Evolutionary conservation across 495 filamentous ascomycete genomes (phyloP).

Genomic region (Podospora appendiculata): DNA sequence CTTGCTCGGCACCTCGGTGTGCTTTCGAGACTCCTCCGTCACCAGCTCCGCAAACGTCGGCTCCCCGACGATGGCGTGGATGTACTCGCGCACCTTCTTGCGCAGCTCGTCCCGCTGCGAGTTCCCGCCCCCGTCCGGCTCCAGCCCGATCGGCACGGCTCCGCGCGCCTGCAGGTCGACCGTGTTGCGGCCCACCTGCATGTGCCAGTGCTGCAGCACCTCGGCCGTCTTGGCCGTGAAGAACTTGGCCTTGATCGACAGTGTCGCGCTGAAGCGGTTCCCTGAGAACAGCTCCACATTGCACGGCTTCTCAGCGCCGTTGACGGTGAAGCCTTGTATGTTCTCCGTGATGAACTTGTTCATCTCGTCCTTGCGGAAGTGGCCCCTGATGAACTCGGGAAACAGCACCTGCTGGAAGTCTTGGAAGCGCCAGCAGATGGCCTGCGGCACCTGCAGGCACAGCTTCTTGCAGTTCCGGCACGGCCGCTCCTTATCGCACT

Average conservation of each 20-base stretch:
- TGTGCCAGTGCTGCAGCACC: conserved; percentile 38
- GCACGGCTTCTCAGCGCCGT: conserved; percentile 26
- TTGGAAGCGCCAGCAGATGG: conserved; percentile 38
- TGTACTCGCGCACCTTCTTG: conserved; percentile 30
- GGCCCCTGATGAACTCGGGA: conserved; percentile 38
- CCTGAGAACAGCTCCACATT: conserved; percentile 36
- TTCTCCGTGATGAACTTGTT: conserved; percentile 33
- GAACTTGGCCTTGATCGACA: conserved; percentile 36
- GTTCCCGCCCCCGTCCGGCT: conserved; percentile 9
- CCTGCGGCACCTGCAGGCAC: conserved; percentile 33
- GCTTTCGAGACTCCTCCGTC: conserved; percentile 27
- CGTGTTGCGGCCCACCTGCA: conserved; percentile 20
- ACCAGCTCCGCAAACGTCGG: conserved; percentile 34
- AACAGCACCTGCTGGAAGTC: conserved; percentile 39
- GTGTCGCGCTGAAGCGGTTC: conserved; percentile 24
- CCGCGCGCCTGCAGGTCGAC: conserved; percentile 26
- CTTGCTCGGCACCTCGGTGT: conserved; percentile 32
- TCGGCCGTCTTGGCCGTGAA: conserved; percentile 37
- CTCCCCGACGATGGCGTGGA: conserved; percentile 34
- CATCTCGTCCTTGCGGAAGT: conserved; percentile 38
- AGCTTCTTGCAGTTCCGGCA: conserved; percentile 42
- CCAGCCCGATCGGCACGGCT: conserved; percentile 39
- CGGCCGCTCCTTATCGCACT: conserved; percentile 36
- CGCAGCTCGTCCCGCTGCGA: conserved; percentile 27
- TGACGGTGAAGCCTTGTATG: conserved; percentile 29